Percentiles rank a stretch among this genome's conserved stretches.
These are phyloP conservation scores for Ascochyta koolunga DNA, from an alignment of 2,329 filamentous ascomycete species.

Conservation along the genomic window DNA sequence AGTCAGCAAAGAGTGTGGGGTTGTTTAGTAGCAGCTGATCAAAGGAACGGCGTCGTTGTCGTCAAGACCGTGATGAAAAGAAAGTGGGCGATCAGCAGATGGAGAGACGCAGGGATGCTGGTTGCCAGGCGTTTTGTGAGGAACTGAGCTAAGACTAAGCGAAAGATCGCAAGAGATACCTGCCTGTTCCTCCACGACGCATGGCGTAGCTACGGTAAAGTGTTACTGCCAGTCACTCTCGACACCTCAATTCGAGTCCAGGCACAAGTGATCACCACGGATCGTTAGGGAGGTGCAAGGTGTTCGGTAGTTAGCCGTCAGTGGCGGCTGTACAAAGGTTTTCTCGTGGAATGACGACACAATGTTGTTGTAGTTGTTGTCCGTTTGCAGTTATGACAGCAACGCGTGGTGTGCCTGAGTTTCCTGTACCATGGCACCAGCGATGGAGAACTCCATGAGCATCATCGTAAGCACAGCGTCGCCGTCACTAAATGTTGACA, in stretches of 20 bases:
- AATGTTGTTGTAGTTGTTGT: neutral
- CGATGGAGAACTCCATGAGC: neutral
- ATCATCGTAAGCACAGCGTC: neutral
- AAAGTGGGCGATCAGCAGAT: neutral
- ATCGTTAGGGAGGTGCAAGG: neutral
- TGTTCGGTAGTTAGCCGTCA: neutral
- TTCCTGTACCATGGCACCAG: slow-evolving; percentile 5
- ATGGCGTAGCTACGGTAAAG: neutral
- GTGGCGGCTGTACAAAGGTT: slow-evolving; percentile 1
- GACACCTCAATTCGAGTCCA: neutral
- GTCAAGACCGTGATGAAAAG: slow-evolving; percentile 5
- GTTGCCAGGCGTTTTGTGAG: slow-evolving; percentile 9
- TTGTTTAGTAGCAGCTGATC: neutral
- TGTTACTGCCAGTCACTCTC: neutral
- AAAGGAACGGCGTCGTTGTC: slow-evolving; percentile 5
- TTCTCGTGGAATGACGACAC: slow-evolving; percentile 4
- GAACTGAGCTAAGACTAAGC: slow-evolving; percentile 9
- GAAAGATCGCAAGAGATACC: neutral
- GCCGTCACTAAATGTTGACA: neutral
- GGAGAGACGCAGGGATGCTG: neutral
- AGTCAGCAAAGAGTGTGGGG: neutral
- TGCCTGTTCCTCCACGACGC: slow-evolving; percentile 1
- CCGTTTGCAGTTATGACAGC: slow-evolving; percentile 15
- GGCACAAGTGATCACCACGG: neutral
- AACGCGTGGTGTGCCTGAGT: slow-evolving; percentile 11